phyloP scores from a whole-genome alignment of 176 grass and related monocot genomes.

The Raddia guianensis region DNA sequence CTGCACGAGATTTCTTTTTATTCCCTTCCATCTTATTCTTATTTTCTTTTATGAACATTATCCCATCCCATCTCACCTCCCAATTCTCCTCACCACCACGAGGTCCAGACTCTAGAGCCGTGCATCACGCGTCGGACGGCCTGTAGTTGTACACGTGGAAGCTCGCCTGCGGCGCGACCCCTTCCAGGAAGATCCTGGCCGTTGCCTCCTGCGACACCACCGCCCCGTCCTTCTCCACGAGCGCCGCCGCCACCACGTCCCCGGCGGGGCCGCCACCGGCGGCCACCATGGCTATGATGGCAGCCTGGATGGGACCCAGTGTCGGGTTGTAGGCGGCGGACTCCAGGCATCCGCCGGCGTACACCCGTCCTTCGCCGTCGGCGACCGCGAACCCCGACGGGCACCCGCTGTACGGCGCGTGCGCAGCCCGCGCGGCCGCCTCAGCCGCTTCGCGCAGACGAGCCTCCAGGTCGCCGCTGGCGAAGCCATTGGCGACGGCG shows the following conservation, averaged over 20 bases:
- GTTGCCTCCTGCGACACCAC: slow-evolving; percentile 74
- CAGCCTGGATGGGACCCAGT: slow-evolving; percentile 83
- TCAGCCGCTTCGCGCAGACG: slow-evolving; percentile 58
- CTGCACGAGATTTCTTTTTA: slow-evolving; percentile 34
- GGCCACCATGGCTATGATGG: slow-evolving; percentile 69
- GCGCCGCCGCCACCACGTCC: slow-evolving; percentile 64
- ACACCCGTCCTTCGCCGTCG: slow-evolving; percentile 61
- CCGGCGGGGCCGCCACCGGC: slow-evolving; percentile 34
- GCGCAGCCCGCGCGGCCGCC: slow-evolving; percentile 65
- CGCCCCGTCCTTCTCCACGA: slow-evolving; percentile 74
- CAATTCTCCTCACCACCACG: neutral
- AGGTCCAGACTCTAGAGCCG: neutral
- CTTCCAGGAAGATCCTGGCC: slow-evolving; percentile 74
- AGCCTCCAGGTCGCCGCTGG: slow-evolving; percentile 14
- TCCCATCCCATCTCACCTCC: slow-evolving; percentile 39
- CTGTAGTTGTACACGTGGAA: slow-evolving; percentile 77
- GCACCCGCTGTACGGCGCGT: slow-evolving; percentile 83
- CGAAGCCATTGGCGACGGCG: slow-evolving; percentile 43
- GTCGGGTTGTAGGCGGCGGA: slow-evolving; percentile 93
- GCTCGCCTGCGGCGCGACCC: slow-evolving; percentile 66
- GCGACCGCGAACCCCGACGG: slow-evolving; percentile 83
- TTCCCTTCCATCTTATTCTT: slow-evolving; percentile 30
- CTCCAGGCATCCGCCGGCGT: slow-evolving; percentile 70
- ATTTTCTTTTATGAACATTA: slow-evolving; percentile 50
- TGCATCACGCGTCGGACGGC: slow-evolving; percentile 54